A percentile compares a stretch with the other conserved stretches of the same genome.
These are phyloP conservation scores for Mrakia hoshinonis DNA, from an alignment of 768 basidiomycete species.

Conservation along the genomic window DNA sequence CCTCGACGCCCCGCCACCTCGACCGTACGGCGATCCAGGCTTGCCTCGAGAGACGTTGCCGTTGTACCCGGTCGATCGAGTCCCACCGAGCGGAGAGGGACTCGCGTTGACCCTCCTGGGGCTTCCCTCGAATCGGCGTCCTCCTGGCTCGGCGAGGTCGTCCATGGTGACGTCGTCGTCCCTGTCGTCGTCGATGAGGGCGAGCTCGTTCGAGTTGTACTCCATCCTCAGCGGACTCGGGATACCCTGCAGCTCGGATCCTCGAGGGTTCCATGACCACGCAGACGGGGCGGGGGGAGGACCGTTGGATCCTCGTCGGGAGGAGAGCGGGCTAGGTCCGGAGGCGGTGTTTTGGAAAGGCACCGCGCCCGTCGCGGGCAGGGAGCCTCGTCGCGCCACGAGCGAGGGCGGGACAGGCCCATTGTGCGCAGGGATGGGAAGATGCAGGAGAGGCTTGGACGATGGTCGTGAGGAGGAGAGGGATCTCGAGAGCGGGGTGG, in stretches of 20 bases:
- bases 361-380: not conserved
- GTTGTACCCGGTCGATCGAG: not conserved
- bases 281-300: not conserved
- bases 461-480: not conserved
- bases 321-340: not conserved
- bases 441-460: not conserved
- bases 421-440: not conserved
- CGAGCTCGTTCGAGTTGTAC: not conserved
- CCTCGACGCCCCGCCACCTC: not conserved
- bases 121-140: not conserved
- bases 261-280: not conserved
- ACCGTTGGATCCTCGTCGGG: not conserved
- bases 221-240: slow-evolving; percentile 6
- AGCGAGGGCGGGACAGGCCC: slow-evolving; percentile 16
- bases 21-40: not conserved
- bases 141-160: not conserved
- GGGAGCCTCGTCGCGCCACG: slow-evolving; percentile 8
- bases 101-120: not conserved
- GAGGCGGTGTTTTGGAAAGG: not conserved
- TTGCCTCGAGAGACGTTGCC: not conserved
- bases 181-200: not conserved
- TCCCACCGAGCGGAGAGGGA: not conserved
- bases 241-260: not conserved
- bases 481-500: not conserved
- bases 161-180: slow-evolving; percentile 7